Percentiles rank a stretch among this genome's conserved stretches.
Conservation (phyloP, 208 protist species). For the Crithidia bombi region DNA sequence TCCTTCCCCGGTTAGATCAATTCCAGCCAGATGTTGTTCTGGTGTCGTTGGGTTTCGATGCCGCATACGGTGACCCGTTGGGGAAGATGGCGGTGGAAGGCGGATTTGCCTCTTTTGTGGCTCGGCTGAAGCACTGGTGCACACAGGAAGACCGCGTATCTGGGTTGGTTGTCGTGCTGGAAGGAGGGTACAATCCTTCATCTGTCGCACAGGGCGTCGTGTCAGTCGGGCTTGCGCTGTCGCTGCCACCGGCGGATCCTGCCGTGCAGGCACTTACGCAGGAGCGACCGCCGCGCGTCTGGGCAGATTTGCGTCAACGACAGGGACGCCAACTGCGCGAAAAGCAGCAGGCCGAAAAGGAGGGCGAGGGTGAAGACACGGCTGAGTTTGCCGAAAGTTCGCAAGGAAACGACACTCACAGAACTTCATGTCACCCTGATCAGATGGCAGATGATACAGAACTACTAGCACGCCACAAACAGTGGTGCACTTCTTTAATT, state of each 20-base stretch:
- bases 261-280: slow-evolving; percentile 36
- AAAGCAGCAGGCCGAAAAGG: slow-evolving; percentile 27
- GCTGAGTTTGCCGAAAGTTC: not conserved
- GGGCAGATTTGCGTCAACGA: slow-evolving; percentile 60
- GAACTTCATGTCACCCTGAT: slow-evolving; percentile 1
- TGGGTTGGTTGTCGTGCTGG: slow-evolving; percentile 66
- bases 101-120: slow-evolving; percentile 62
- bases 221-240: slow-evolving; percentile 62
- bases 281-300: slow-evolving; percentile 47
- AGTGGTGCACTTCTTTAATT: slow-evolving; percentile 46
- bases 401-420: not conserved
- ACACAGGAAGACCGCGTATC: slow-evolving; percentile 25
- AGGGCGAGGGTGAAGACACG: slow-evolving; percentile 14
- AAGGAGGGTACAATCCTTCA: slow-evolving; percentile 84
- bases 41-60: slow-evolving; percentile 93
- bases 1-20: slow-evolving; percentile 71
- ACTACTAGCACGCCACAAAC: slow-evolving; percentile 44
- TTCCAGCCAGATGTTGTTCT: slow-evolving; percentile 86
- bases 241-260: slow-evolving; percentile 45
- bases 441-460: slow-evolving; percentile 39
- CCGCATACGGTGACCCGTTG: slow-evolving; percentile 89
- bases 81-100: slow-evolving; percentile 84
- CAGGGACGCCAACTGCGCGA: slow-evolving; percentile 37
- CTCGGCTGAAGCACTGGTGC: slow-evolving; percentile 67
- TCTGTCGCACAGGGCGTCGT: slow-evolving; percentile 68